Base-by-base conservation (phyloP, 2,329 filamentous ascomycete genomes). In the Juglanconis oblonga region DNA sequence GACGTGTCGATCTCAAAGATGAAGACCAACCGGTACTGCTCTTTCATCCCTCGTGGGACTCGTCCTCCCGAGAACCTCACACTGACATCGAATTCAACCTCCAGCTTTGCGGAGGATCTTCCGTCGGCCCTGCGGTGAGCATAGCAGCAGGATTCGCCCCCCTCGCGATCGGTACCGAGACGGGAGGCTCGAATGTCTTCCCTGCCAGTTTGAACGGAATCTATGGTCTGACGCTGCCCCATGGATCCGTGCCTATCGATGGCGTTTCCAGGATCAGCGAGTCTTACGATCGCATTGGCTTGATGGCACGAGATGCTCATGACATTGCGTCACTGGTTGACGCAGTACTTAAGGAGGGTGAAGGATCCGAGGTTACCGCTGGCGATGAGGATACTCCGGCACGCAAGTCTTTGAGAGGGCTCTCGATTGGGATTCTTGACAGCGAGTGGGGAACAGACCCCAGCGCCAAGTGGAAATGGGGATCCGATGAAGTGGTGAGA, bases 131-230 rank as follows among this genome's bases (percentile, higher is more conserved):
- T 3, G 74, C 74, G 3, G 73, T 74, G 5, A 69, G 67, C 32
- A 69, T 77, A 13, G 71, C 74, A 3, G 71, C 75, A 6, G 74
- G 75, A 1, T 77, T 77, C 61, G 69, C 69, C 48, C 73, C 76
- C 10, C 65, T 78, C 2, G 69, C 70, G 3, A 67, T 77, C 9
- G 65, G 64, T 14, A 76, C 74, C 3, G 75, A 77, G 58, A 74
- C 73, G 0, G 69, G 72, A 40, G 75, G 75, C 4, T 75, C 73
- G 4, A 64, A 74, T 24, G 73, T 74, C 44, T 71, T 70, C 17
- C 75, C 76, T 5, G 74, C 76, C 10, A 76, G 73, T 57, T 67
- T 71, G 45, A 69, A 71, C 17, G 74, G 66, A 4, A 59, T 77
- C 14, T 77, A 77, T 50, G 73, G 72, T 5, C 55, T 77, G 38